Evolutionary conservation across 148 eudicot genomes (phyloP), one percentile per base, ranked within the genome.

Genomic region (Dianthus caryophyllus): DNA sequence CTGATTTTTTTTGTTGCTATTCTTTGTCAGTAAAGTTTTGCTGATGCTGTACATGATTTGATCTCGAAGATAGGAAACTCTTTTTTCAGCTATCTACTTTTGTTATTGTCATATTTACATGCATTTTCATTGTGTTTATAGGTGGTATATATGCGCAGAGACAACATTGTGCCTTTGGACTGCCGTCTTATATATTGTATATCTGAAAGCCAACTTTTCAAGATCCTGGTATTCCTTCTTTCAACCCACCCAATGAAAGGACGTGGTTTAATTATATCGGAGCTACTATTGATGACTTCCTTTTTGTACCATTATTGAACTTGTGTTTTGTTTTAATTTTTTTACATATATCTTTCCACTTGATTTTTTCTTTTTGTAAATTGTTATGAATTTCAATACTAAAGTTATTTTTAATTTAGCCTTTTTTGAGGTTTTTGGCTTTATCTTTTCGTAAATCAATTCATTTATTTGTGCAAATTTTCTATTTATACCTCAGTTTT

Each of bases 101-200:
- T 24, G 72, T 44, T 27, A 9, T 65, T 72, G n/a, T 9, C 64
- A 15, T 14, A 10, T 38, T 41, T 43, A n/a, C 17, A 54, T 36
- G 31, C 5, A 21, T 38, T 48, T 76, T 61, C 26, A 8, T 24
- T 38, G 2, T 57, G n/a, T 72, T 44, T 76, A 61, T 71, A 94
- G 98, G 98, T 90, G 96, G 96, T 94, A 90, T 79, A 79, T 94
- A 57, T 83, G 73, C 54, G 92, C 82, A 73, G 98, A 94, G 78
- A 84, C 98, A 58, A 81, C 87, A 38, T 74, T 94, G 79, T 78
- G 96, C 86, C 76, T 90, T 64, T 94, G 98, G 97, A 94, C 98
- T 52, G 73, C 73, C 63, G 72, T 88, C 66, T 76, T 90, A 81
- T 94, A 94, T 71, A 76, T 86, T 70, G 6, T 66, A 13, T 94